These are phyloP conservation scores for Daldinia decipiens DNA, from an alignment of 495 filamentous ascomycete species.

Conservation along the genomic window DNA sequence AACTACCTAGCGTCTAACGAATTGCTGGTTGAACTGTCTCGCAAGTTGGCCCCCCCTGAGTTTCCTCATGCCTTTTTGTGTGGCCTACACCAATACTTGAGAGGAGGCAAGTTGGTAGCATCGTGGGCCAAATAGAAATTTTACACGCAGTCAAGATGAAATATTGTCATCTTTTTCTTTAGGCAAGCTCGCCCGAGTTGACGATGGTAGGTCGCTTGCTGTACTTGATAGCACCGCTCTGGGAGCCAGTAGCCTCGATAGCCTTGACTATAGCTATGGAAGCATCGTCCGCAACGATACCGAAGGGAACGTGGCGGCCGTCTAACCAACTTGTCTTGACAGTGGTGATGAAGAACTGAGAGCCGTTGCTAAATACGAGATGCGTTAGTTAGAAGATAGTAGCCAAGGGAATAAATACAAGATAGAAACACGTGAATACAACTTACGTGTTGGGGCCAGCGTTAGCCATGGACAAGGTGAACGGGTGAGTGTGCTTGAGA, in stretches of 20 bases:
- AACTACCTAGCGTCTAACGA: conserved; percentile 32
- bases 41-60: conserved; percentile 13
- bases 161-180: conserved; percentile 44
- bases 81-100: conserved; percentile 22
- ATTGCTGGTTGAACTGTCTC: conserved; percentile 20
- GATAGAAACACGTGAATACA: conserved; percentile 23
- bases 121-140: conserved; percentile 34
- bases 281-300: conserved; percentile 72
- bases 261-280: conserved; percentile 74
- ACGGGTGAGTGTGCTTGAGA: conserved; percentile 68
- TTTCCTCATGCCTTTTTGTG: conserved; percentile 27
- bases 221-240: conserved; percentile 70
- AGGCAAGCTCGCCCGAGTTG: conserved; percentile 62
- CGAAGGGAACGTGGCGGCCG: conserved; percentile 84
- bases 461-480: conserved; percentile 85
- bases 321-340: conserved; percentile 78
- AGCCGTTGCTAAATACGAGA: conserved; percentile 67
- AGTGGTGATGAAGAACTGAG: conserved; percentile 83
- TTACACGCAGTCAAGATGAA: conserved; percentile 27
- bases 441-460: conserved; percentile 81
- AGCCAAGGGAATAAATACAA: not conserved
- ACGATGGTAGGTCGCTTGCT: conserved; percentile 74
- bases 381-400: conserved; percentile 7
- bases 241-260: conserved; percentile 76
- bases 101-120: conserved; percentile 27